Evolutionary conservation across 306 rosid species (phyloP).

Genomic region (Elaeagnus macrophylla): DNA sequence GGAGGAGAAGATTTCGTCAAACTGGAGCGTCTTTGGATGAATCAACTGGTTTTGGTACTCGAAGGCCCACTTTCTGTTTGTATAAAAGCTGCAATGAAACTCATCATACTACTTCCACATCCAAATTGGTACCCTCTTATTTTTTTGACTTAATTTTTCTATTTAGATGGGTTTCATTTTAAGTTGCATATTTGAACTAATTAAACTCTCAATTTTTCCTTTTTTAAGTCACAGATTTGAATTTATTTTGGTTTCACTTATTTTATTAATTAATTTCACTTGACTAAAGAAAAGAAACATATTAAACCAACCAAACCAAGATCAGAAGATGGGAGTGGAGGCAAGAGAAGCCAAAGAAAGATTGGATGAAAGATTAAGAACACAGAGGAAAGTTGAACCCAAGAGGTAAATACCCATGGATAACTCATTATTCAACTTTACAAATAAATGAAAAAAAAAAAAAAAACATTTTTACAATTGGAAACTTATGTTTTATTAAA

Average conservation of each 20-base stretch:
- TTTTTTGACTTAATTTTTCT: neutral
- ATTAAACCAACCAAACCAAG: constrained; percentile 23
- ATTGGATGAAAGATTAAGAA: constrained; percentile 54
- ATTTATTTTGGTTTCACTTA: too few species aligned
- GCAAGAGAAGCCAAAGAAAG: constrained; percentile 73
- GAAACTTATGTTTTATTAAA: neutral
- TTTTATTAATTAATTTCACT: too few species aligned
- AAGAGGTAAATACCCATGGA: constrained; percentile 12
- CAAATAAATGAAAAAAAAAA: too few species aligned
- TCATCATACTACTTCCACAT: constrained; percentile 23
- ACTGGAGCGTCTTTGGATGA: constrained; percentile 27
- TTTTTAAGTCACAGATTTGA: too few species aligned
- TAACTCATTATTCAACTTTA: too few species aligned
- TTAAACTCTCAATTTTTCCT: too few species aligned
- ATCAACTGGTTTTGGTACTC: constrained; percentile 18
- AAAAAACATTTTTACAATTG: too few species aligned
- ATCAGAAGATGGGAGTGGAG: constrained; percentile 39
- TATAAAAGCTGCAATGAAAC: constrained; percentile 47
- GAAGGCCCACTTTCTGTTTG: constrained; percentile 51
- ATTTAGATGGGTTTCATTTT: too few species aligned
- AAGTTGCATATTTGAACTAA: too few species aligned
- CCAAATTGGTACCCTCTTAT: constrained; percentile 23
- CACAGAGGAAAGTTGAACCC: constrained; percentile 24
- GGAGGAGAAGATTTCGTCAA: constrained; percentile 62
- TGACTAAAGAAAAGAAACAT: constrained; percentile 31